Conservation (phyloP, 164 flowering plant genomes). For the Warburgia ugandensis region DNA sequence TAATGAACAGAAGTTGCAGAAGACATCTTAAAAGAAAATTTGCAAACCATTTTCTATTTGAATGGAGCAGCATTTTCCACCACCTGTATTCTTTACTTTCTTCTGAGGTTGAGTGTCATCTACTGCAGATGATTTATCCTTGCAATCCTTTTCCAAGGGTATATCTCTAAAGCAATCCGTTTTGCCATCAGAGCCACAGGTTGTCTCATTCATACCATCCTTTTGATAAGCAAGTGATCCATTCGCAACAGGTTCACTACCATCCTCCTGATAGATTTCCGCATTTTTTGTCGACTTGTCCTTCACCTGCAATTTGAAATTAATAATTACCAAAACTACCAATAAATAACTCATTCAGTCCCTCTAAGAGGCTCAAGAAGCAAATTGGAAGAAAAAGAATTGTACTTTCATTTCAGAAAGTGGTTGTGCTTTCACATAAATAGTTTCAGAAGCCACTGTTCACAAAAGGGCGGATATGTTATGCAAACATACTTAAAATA, state of each 20-base stretch:
- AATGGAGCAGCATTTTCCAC: constrained; percentile 19
- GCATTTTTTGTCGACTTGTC: constrained; percentile 22
- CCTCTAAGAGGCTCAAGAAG: neutral
- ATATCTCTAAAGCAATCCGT: constrained; percentile 17
- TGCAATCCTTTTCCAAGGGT: constrained; percentile 22
- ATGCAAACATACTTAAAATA: neutral
- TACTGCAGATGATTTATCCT: constrained; percentile 15
- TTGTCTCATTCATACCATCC: constrained; percentile 24
- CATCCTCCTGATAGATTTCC: constrained; percentile 28
- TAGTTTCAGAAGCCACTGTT: neutral
- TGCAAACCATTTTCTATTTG: constrained; percentile 31
- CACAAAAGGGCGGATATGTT: neutral
- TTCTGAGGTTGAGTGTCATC: constrained; percentile 57
- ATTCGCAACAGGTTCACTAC: constrained; percentile 19
- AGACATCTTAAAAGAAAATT: neutral
- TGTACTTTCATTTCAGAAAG: no score
- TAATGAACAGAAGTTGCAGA: neutral
- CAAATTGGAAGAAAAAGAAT: neutral
- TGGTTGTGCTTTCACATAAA: neutral
- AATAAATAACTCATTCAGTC: neutral
- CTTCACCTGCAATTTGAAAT: constrained; percentile 8
- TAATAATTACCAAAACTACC: neutral
- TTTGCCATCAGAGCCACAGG: constrained; percentile 13
- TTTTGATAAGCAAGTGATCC: constrained; percentile 20
- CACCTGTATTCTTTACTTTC: constrained; percentile 43